phyloP scores from a whole-genome alignment of 371 early-diverging fungal genomes.

The Nematocida minor region DNA sequence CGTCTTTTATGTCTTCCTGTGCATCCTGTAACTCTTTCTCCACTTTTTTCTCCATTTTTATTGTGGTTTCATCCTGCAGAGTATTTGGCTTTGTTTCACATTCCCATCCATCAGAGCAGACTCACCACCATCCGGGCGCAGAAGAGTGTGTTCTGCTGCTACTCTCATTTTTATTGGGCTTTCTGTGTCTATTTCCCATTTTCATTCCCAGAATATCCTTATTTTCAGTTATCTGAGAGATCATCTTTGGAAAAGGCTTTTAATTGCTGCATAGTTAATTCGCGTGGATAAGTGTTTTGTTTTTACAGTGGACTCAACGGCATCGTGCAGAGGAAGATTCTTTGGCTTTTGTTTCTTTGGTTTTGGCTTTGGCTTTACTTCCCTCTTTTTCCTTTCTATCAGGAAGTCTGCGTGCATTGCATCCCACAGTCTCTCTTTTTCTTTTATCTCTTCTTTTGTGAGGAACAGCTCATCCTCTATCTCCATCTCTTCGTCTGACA shows the following conservation, averaged over 20 bases:
- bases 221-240: background rate
- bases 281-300: constrained; percentile 61
- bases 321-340: constrained; percentile 58
- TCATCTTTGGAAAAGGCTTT: constrained; percentile 60
- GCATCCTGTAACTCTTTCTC: constrained; percentile 60
- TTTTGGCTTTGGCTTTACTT: constrained; percentile 13
- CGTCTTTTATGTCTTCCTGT: constrained; percentile 58
- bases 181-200: too few species aligned
- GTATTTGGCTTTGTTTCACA: too few species aligned
- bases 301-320: constrained; percentile 52
- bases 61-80: background rate
- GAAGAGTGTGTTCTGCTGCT: too few species aligned
- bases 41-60: constrained; percentile 55
- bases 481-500: constrained; percentile 22
- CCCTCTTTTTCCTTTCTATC: constrained; percentile 52
- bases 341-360: constrained; percentile 47
- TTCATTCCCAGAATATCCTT: background rate
- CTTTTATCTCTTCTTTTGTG: constrained; percentile 53
- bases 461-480: constrained; percentile 53
- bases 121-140: too few species aligned
- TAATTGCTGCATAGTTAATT: constrained; percentile 63
- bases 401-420: constrained; percentile 64
- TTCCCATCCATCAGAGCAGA: too few species aligned
- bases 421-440: constrained; percentile 61
- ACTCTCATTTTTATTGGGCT: too few species aligned